Base-by-base conservation (phyloP, 805 yeast species). In the Candida parachauliodes region DNA sequence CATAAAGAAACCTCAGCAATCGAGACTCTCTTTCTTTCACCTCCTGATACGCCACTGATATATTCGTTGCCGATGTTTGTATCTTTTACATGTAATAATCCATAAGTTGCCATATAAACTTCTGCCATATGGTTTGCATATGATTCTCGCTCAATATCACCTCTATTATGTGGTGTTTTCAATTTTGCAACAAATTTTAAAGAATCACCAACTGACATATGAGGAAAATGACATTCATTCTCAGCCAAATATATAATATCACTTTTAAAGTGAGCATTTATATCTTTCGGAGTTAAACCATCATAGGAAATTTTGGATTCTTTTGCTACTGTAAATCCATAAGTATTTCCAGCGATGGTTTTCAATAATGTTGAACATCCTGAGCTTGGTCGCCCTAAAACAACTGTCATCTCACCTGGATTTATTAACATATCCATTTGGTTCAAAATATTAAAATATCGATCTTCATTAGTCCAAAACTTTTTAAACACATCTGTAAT, bases 191-290 rank as follows among this genome's bases (percentile, higher is more conserved):
- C 24, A 21, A 21, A 21, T 10, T 10, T 21, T 10, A 21, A 21
- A 11, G 81, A 76, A 47, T 77, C 76, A 37, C 74, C 73, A 10
- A 77, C 81, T 1, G 73, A 62, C 42, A 77, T 55, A 46, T 64
- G 70, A 2, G 83, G 80, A 50, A 73, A 76, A 58, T 77, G 81
- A 21, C 58, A 59, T 52, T 77, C 83, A 34, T 70, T 61, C 59
- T 76, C 81, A 3, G 79, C 75, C 34, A 70, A 72, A 46, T 59
- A 62, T 16, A 62, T 51, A 14, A 63, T 62, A 41, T 61, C 69
- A 42, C 69, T 68, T 34, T 65, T 49, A 46, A 53, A 54, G 43
- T 58, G 47, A 7, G 24, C 7, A 10, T 21, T 10, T 8, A 21
- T 21, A 10, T 21, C 24, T 21, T 21, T 21, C 9, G 24, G 24